Evolutionary conservation across 2,329 filamentous ascomycete genomes (phyloP), one percentile per base, ranked within the genome.

Genomic region (Anthostomella pinea): DNA sequence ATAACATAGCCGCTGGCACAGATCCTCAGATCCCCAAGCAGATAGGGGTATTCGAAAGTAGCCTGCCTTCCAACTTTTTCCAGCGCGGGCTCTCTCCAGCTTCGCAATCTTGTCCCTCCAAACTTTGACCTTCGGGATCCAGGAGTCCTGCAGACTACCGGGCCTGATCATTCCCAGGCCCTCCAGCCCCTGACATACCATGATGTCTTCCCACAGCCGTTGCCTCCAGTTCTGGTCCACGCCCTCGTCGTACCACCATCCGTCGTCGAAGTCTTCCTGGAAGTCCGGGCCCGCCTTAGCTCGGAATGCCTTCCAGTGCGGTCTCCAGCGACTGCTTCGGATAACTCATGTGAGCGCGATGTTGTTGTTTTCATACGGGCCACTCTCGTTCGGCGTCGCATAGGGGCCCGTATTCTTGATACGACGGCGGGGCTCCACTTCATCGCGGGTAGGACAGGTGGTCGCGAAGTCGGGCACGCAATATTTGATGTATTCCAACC

Each of bases 391-490:
- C n/a, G n/a, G n/a, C n/a, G n/a, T n/a, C n/a, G n/a, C n/a, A n/a
- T n/a, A n/a, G n/a, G n/a, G n/a, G 40, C 81, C 76, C 51, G 83
- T 75, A 9, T 80, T 4, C 16, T 18, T 30, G 3, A n/a, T 5
- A 9, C 26, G 13, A 4, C 15, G 1, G n/a, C 11, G 25, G 9
- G 8, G n/a, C 5, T 14, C 25, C 18, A 19, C 16, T 13, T 14
- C 15, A 2, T 6, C 16, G 3, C 4, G n/a, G n/a, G 7, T 28
- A 21, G 10, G 11, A 5, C 4, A 17, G 20, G n/a, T 10, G 26
- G 24, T 30, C 4, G 15, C 22, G 16, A 24, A 22, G 18, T 46
- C 40, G 9, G 38, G 43, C 7, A 46, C n/a, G 28, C 39, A 46
- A 20, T 46, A 43, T 22, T 45, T 45, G 26, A 47, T 32, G 26